These are phyloP conservation scores for Vitis hybrid DNA, from an alignment of 177 flowering plant species.

Conservation along the genomic window DNA sequence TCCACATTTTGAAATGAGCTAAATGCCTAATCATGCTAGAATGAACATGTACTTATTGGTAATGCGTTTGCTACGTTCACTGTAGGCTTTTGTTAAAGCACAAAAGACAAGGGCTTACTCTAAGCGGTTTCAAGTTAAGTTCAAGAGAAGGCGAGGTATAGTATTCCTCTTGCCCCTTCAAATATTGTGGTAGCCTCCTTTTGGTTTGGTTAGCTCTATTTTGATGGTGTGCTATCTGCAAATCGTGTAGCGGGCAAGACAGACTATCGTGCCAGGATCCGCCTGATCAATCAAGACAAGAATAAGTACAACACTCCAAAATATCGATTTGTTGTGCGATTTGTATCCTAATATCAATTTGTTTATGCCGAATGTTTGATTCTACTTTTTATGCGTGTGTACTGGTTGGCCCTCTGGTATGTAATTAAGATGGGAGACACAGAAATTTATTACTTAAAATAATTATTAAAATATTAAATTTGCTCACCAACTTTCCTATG, in stretches of 20 bases:
- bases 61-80: neutral
- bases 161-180: neutral
- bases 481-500: no score
- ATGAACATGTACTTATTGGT: no score
- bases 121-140: constrained; percentile 87
- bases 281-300: constrained; percentile 88
- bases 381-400: neutral
- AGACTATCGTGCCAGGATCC: constrained; percentile 83
- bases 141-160: constrained; percentile 91
- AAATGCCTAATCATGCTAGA: no score
- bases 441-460: no score
- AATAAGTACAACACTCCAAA: constrained; percentile 90
- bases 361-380: neutral
- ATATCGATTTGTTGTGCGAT: constrained; percentile 79
- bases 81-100: constrained; percentile 78
- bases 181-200: neutral
- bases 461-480: no score
- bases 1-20: no score
- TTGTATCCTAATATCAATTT: constrained; percentile 50
- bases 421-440: no score
- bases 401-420: neutral
- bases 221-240: neutral
- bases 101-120: constrained; percentile 75
- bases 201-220: neutral
- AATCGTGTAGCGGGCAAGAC: constrained; percentile 79